Evolutionary conservation across 768 basidiomycete genomes (phyloP), one percentile per base, ranked within the genome.

Genomic region (Russula sp.): DNA sequence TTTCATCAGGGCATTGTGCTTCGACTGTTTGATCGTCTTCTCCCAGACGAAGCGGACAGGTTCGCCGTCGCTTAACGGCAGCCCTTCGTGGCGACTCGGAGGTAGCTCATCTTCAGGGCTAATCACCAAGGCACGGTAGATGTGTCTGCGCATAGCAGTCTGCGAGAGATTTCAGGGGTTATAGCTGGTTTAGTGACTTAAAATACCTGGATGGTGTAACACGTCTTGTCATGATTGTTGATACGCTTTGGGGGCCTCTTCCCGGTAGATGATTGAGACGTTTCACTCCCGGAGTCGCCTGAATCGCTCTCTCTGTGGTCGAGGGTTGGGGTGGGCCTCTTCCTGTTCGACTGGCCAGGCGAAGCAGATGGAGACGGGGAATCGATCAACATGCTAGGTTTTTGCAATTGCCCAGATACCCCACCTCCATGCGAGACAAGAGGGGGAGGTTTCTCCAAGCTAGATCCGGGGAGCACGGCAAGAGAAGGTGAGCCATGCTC

Each of bases 31-130:
- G 11, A 81, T 77, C 2, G 89, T 91, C 71, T 88, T 88, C 64
- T 86, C 84, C 89, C 89, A 91, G 4, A 89, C 84, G 66, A 90
- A 90, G 20, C 88, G 84, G 14, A 90, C 77, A 1, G 87, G 81
- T n/a, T 84, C 80, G 22, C 77, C 71, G 11, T 76, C 68, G 2
- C 73, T 75, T 1, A 84, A 68, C 3, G 73, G 68, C 11, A 72
- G 75, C 16, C 82, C 85, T 68, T 90, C 88, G 10, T 69, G 67
- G 68, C 88, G 82, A 57, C 80, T 83, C 60, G 82, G 82, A 0
- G 89, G 89, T 8, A 90, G 74, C 1, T 79, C 70, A 62, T 83
- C 82, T 67, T 84, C 86, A 42, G 72, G 78, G 7, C 79, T 76
- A 6, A 87, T 61, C 20, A 77, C 74, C 84, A 91, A 87, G 55